Conservation (phyloP, 805 yeast genomes). For the Barnettozyma populi region DNA sequence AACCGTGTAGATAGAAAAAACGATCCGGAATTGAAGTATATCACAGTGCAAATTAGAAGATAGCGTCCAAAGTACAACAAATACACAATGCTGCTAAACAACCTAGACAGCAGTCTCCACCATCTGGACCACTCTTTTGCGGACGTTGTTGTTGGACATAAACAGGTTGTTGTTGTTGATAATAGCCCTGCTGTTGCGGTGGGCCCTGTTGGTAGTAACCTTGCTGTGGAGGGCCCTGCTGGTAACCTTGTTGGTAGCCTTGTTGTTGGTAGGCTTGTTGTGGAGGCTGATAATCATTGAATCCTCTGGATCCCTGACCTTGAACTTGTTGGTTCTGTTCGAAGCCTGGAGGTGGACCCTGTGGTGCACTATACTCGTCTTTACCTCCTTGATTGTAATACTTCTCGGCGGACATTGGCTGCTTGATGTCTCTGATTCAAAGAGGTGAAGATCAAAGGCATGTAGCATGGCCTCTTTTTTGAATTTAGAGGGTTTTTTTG, state of each 20-base stretch:
- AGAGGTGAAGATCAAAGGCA: not conserved
- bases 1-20: not conserved
- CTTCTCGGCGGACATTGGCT: constrained; percentile 24
- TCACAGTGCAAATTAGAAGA: constrained; percentile 31
- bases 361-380: constrained; percentile 17
- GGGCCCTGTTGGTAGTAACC: constrained; percentile 38
- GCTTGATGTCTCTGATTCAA: not conserved
- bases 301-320: constrained; percentile 14
- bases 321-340: constrained; percentile 10
- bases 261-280: constrained; percentile 13
- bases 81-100: constrained; percentile 52
- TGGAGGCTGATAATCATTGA: constrained; percentile 19
- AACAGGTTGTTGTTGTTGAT: constrained; percentile 45
- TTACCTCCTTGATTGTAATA: constrained; percentile 20
- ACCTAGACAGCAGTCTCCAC: constrained; percentile 42
- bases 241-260: constrained; percentile 27
- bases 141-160: constrained; percentile 47
- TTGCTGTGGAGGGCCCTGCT: constrained; percentile 35
- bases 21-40: not conserved
- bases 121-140: constrained; percentile 25
- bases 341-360: constrained; percentile 15
- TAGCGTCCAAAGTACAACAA: constrained; percentile 49
- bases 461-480: not conserved
- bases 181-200: constrained; percentile 29
- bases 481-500: not conserved